These are phyloP conservation scores for Mortierella sp. DNA, from an alignment of 371 early-diverging fungal genomes.

Conservation along the genomic window DNA sequence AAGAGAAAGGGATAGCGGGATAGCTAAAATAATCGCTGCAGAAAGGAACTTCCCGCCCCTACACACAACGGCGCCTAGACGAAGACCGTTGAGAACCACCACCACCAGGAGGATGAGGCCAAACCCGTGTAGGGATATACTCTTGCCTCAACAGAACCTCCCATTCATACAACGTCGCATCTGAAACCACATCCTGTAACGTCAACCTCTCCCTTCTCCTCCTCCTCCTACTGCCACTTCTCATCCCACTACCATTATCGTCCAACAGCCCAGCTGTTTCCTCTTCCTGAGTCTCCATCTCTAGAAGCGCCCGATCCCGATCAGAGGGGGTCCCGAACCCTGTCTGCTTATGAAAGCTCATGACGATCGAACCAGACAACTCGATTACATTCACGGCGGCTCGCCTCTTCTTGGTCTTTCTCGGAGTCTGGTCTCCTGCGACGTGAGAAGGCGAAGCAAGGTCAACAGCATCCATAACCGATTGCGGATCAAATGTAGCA, in stretches of 20 bases:
- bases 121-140: constrained; percentile 31
- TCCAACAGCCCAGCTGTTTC: not conserved
- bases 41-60: not conserved
- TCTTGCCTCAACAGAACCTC: constrained; percentile 30
- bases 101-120: constrained; percentile 20
- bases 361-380: constrained; percentile 24
- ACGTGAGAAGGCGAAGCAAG: not conserved
- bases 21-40: too few relatives aligned
- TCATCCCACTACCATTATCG: not conserved
- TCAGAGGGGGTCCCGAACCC: constrained; percentile 12
- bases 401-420: not conserved
- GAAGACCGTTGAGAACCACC: not conserved
- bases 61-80: not conserved
- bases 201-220: constrained; percentile 11
- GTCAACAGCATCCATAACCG: not conserved
- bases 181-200: constrained; percentile 36
- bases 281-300: constrained; percentile 5
- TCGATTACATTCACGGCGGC: constrained; percentile 38
- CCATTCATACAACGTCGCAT: constrained; percentile 48
- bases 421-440: not conserved
- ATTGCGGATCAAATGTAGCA: not conserved
- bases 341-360: constrained; percentile 32
- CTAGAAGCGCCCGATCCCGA: not conserved
- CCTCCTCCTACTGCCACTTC: not conserved
- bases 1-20: too few relatives aligned